Percentiles rank a stretch among this genome's conserved stretches.
Conservation (phyloP, 257 asterid genomes). For the Solanum virginianum region DNA sequence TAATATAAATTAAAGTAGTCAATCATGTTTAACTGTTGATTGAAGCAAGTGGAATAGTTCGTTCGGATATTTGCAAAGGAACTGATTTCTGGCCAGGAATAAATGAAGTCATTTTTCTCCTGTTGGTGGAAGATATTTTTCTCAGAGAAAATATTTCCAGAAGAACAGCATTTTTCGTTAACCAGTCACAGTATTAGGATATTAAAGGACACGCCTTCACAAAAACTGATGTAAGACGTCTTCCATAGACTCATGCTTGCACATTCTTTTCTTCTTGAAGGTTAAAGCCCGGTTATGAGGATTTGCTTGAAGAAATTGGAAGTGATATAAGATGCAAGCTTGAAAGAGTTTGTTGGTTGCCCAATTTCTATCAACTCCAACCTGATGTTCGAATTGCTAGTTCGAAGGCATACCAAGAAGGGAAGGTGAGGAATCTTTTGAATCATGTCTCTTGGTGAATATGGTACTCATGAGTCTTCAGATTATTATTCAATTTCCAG, state of each 20-base stretch:
- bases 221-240: neutral
- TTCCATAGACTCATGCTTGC: neutral
- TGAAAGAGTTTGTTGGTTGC: constrained; percentile 61
- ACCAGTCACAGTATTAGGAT: neutral
- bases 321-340: constrained; percentile 51
- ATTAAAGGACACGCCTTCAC: neutral
- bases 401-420: constrained; percentile 67
- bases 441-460: neutral
- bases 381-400: constrained; percentile 62
- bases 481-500: neutral
- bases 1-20: neutral
- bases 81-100: neutral
- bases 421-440: constrained; percentile 41
- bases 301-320: constrained; percentile 48
- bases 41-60: neutral
- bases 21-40: neutral
- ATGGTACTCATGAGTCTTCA: neutral
- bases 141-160: neutral
- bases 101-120: neutral
- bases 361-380: constrained; percentile 57
- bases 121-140: neutral
- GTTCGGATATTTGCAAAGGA: neutral
- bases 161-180: neutral
- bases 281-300: constrained; percentile 63
- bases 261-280: constrained; percentile 19